Evolutionary conservation across 2,329 filamentous ascomycete genomes (phyloP).

Genomic region (Fusarium mangiferae): DNA sequence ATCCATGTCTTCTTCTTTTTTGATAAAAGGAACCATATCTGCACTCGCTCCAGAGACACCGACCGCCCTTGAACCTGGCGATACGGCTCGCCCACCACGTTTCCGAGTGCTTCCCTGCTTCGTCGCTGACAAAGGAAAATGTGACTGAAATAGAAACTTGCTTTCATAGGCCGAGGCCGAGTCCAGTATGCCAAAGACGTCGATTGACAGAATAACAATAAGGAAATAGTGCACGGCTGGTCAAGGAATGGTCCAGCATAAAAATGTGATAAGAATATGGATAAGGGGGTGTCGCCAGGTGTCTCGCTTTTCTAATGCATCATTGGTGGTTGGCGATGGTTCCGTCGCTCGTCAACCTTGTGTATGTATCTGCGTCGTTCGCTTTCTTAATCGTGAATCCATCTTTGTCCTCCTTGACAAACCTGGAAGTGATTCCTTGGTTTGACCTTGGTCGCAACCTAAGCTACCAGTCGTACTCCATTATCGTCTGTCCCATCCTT

Average conservation of each 20-base stretch:
- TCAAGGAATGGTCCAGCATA: conserved; percentile 32
- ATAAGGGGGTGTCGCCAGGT: conserved; percentile 32
- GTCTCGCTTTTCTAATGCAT: conserved; percentile 47
- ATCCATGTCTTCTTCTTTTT: conserved; percentile 51
- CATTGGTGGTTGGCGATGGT: conserved; percentile 39
- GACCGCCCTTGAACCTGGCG: neutral
- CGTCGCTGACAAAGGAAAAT: conserved; percentile 36
- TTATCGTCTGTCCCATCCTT: conserved; percentile 44
- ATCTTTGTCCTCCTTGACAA: conserved; percentile 31
- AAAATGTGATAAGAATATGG: neutral
- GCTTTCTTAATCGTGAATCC: conserved; percentile 41
- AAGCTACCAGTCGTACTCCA: conserved; percentile 47
- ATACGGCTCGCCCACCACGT: neutral
- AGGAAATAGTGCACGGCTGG: conserved; percentile 36
- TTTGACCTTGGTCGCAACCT: conserved; percentile 41
- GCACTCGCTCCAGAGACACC: conserved; percentile 26
- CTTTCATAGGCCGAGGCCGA: conserved; percentile 35
- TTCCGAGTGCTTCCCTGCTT: conserved; percentile 20
- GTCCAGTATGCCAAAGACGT: conserved; percentile 32
- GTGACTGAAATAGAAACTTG: conserved; percentile 33
- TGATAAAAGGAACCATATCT: conserved; percentile 45
- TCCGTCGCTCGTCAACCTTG: conserved; percentile 42
- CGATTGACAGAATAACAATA: conserved; percentile 24
- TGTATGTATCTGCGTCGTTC: conserved; percentile 33
- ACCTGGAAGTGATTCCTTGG: conserved; percentile 15